Conservation (phyloP, 345 rosid species). For the Eucalyptus tenuipes region DNA sequence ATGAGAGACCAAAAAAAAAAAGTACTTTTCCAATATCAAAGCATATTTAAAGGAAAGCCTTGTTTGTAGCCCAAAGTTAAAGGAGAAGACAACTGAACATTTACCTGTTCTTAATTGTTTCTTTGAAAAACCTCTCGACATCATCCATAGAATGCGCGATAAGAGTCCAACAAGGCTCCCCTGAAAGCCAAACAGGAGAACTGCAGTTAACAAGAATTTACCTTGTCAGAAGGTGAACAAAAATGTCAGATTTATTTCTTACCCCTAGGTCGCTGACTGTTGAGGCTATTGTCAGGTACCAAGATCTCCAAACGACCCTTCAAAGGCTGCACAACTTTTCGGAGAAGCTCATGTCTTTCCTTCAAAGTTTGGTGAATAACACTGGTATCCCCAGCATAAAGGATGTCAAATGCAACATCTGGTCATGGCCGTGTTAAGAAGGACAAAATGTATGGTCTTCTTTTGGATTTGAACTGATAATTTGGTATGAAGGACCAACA, state of each 20-base stretch:
- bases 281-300: constrained; percentile 72
- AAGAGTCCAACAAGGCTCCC: constrained; percentile 82
- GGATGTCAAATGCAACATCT: constrained; percentile 96
- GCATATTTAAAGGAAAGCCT: background rate
- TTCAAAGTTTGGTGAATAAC: constrained; percentile 88
- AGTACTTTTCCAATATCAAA: background rate
- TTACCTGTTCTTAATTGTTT: constrained; percentile 84
- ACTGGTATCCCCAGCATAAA: constrained; percentile 90
- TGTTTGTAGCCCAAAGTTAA: background rate
- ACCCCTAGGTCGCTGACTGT: constrained; percentile 50
- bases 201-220: background rate
- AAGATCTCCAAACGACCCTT: constrained; percentile 80
- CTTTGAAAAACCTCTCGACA: constrained; percentile 71
- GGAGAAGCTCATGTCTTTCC: constrained; percentile 81
- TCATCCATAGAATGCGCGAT: constrained; percentile 48
- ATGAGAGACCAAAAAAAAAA: background rate
- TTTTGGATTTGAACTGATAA: background rate
- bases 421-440: constrained; percentile 32
- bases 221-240: background rate
- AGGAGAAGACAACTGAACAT: background rate
- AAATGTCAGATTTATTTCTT: background rate
- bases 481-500: background rate
- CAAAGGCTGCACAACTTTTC: constrained; percentile 61
- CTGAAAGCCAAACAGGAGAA: constrained; percentile 16
- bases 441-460: background rate